These are phyloP conservation scores for Turnera subulata DNA, from an alignment of 345 rosid genomes.

Conservation along the genomic window DNA sequence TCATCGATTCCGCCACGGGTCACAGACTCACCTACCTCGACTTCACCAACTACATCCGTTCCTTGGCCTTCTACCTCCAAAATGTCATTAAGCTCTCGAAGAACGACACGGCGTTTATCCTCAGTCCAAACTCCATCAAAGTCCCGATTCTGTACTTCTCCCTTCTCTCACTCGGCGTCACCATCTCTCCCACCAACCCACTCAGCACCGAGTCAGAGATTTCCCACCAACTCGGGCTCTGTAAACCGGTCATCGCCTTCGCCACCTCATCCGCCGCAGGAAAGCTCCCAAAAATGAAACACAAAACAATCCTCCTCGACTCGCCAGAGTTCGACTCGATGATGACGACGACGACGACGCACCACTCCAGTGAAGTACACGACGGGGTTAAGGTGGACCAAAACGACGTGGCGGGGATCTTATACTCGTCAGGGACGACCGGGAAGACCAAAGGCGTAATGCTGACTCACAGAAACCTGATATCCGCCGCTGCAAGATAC, in stretches of 20 bases:
- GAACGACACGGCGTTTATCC: conserved; percentile 5
- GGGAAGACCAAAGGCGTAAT: conserved; percentile 36
- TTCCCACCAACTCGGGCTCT: conserved; percentile 1
- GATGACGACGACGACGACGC: background rate
- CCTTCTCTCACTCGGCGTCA: conserved; percentile 8
- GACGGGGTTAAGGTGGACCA: conserved; percentile 20
- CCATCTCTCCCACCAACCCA: conserved; percentile 8
- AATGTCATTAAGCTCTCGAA: background rate
- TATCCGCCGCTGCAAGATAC: background rate
- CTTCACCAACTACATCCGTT: background rate
- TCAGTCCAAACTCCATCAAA: conserved; percentile 6
- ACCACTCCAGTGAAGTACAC: conserved; percentile 18
- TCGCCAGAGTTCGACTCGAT: conserved; percentile 7
- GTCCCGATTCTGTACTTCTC: conserved; percentile 16
- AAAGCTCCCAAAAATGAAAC: conserved; percentile 2
- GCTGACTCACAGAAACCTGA: conserved; percentile 33
- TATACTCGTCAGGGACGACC: conserved; percentile 40
- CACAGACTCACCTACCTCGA: conserved; percentile 4
- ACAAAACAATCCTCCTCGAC: conserved; percentile 2
- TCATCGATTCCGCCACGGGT: conserved; percentile 7
- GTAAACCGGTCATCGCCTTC: conserved; percentile 11
- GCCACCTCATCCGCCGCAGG: background rate
- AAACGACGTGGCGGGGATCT: conserved; percentile 28
- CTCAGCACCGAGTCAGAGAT: conserved; percentile 10
- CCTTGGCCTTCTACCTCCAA: background rate